Percentiles rank a stretch among this genome's conserved stretches.
phyloP scores from a whole-genome alignment of 2,329 filamentous ascomycete genomes.

The Alternaria panax region DNA sequence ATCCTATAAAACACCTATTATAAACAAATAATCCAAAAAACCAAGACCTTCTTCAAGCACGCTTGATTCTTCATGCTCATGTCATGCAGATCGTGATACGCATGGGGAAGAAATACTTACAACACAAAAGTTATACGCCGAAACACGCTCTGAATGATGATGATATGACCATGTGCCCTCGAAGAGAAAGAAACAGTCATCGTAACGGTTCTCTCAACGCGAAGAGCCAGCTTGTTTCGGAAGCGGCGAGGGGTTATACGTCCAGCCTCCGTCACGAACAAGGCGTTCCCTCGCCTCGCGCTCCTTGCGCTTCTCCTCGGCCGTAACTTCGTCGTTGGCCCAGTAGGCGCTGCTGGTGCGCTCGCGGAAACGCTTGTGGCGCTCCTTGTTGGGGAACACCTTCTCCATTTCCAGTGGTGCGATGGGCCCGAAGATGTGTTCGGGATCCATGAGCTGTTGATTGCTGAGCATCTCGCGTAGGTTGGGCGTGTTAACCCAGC shows the following conservation, averaged over 20 bases:
- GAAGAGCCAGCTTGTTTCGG: constrained; percentile 30
- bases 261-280: constrained; percentile 83
- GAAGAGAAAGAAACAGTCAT: background rate
- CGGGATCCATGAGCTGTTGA: constrained; percentile 86
- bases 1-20: background rate
- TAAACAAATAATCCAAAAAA: background rate
- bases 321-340: constrained; percentile 83
- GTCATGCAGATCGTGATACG: constrained; percentile 1
- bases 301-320: constrained; percentile 85
- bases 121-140: background rate
- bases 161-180: background rate
- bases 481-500: constrained; percentile 89
- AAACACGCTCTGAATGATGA: background rate
- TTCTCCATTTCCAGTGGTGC: constrained; percentile 93
- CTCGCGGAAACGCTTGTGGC: constrained; percentile 85
- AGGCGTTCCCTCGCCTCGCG: constrained; percentile 79
- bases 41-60: background rate
- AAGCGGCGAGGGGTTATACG: constrained; percentile 45
- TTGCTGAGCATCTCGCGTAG: constrained; percentile 76
- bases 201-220: constrained; percentile 12
- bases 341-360: constrained; percentile 96
- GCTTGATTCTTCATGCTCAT: background rate
- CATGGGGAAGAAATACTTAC: background rate
- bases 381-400: constrained; percentile 80
- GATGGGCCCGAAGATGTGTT: constrained; percentile 87